Percentiles rank a stretch among this genome's conserved stretches.
phyloP scores from a whole-genome alignment of 1,284 basidiomycete genomes.

The Cutaneotrichosporon mucoides region DNA sequence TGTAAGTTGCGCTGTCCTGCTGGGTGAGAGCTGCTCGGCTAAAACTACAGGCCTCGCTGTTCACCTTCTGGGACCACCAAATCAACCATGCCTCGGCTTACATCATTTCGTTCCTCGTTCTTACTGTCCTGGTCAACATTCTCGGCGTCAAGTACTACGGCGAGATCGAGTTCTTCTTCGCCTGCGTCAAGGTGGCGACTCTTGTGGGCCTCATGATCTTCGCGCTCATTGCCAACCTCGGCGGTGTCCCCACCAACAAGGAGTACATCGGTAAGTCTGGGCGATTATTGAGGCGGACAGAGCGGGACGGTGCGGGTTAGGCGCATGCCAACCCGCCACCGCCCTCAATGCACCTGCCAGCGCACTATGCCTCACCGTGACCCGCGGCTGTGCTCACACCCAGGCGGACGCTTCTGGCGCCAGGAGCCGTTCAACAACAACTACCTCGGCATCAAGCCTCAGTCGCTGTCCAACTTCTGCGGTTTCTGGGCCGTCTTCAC shows the following conservation, averaged over 20 bases:
- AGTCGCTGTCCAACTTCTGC: constrained; percentile 51
- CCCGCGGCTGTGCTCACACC: too few relatives aligned
- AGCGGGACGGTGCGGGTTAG: too few relatives aligned
- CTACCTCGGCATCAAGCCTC: constrained; percentile 16
- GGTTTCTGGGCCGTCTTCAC: constrained; percentile 60
- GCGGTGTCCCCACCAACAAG: constrained; percentile 60
- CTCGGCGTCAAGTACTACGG: constrained; percentile 31
- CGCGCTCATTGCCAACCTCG: constrained; percentile 66
- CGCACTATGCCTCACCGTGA: too few relatives aligned
- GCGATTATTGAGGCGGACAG: too few relatives aligned
- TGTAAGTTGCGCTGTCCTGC: background rate
- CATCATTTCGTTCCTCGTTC: constrained; percentile 15
- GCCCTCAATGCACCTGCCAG: too few relatives aligned
- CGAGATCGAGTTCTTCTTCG: constrained; percentile 53
- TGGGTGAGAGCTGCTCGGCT: background rate
- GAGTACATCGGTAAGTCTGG: constrained; percentile 37
- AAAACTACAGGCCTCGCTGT: constrained; percentile 54
- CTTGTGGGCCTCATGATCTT: constrained; percentile 54
- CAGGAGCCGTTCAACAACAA: constrained; percentile 52
- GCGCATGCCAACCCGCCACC: too few relatives aligned
- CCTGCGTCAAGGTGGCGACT: constrained; percentile 66
- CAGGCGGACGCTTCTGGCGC: constrained; percentile 57
- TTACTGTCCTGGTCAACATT: constrained; percentile 13
- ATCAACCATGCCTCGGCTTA: constrained; percentile 11
- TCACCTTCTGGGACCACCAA: constrained; percentile 68